phyloP scores from a whole-genome alignment of 148 eudicot species.

The Limonium bicolor region DNA sequence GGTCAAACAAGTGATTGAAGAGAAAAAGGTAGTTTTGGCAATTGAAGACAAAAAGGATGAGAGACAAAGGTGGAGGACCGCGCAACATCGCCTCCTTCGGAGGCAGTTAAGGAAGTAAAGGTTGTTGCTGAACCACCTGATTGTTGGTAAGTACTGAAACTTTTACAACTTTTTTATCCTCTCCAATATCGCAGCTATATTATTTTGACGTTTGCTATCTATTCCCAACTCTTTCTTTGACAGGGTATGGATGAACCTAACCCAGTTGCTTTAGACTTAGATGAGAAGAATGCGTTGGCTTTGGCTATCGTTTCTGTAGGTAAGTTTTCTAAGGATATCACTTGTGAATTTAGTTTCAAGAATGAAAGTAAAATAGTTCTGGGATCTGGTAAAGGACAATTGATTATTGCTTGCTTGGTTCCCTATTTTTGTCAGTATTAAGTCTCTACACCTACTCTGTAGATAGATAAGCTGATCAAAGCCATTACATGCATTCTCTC shows the following conservation, averaged over 20 bases:
- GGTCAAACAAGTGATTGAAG: slow-evolving; percentile 42
- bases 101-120: slow-evolving; percentile 55
- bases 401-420: no score
- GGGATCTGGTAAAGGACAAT: no score
- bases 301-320: slow-evolving; percentile 75
- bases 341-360: neutral
- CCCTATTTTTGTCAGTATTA: no score
- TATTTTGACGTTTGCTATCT: neutral
- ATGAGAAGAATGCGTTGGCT: slow-evolving; percentile 76
- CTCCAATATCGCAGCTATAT: neutral
- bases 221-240: slow-evolving; percentile 6
- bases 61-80: slow-evolving; percentile 40
- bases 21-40: slow-evolving; percentile 32
- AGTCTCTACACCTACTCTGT: no score
- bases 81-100: slow-evolving; percentile 45
- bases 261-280: slow-evolving; percentile 58
- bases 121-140: slow-evolving; percentile 60
- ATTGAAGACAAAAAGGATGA: slow-evolving; percentile 49
- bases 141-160: slow-evolving; percentile 44
- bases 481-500: no score
- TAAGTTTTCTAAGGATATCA: slow-evolving; percentile 17
- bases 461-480: no score
- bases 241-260: slow-evolving; percentile 51
- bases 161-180: neutral
- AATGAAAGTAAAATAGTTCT: no score